These are phyloP conservation scores for Chondrus crispus DNA, from an alignment of 23 red algal species.

Conservation along the genomic window DNA sequence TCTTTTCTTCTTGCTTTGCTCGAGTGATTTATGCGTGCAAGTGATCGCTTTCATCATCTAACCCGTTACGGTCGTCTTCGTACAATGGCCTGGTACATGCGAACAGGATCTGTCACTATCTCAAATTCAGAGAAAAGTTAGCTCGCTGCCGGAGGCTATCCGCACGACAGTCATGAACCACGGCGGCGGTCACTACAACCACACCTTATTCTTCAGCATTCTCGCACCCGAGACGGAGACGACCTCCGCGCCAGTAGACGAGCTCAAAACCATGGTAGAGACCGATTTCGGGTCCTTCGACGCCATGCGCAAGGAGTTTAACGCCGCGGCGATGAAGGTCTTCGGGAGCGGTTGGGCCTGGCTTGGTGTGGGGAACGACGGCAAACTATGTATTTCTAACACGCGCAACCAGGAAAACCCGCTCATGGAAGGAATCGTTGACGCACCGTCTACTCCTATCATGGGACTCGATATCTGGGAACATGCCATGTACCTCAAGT, in stretches of 20 bases:
- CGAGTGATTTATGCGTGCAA: no score
- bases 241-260: slow-evolving; percentile 51
- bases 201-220: slow-evolving; percentile 80
- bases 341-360: slow-evolving; percentile 94
- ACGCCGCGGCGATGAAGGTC: slow-evolving; percentile 73
- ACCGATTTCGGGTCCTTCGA: slow-evolving; percentile 72
- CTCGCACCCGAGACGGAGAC: slow-evolving; percentile 44
- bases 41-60: no score
- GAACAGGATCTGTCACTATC: slow-evolving; percentile 64
- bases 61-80: no score
- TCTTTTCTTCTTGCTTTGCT: no score
- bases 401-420: slow-evolving; percentile 93
- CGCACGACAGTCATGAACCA: slow-evolving; percentile 74
- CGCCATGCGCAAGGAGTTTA: slow-evolving; percentile 78
- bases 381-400: slow-evolving; percentile 68
- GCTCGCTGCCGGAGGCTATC: slow-evolving; percentile 44
- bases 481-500: slow-evolving; percentile 89
- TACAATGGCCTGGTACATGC: no score
- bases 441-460: slow-evolving; percentile 63
- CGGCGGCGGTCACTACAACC: slow-evolving; percentile 89
- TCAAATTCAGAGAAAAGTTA: slow-evolving; percentile 70
- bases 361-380: slow-evolving; percentile 64
- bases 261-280: slow-evolving; percentile 74
- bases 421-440: slow-evolving; percentile 64
- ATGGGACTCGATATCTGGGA: slow-evolving; percentile 90